Evolutionary conservation across 306 rosid genomes (phyloP).

Genomic region (Quercus parvula): DNA sequence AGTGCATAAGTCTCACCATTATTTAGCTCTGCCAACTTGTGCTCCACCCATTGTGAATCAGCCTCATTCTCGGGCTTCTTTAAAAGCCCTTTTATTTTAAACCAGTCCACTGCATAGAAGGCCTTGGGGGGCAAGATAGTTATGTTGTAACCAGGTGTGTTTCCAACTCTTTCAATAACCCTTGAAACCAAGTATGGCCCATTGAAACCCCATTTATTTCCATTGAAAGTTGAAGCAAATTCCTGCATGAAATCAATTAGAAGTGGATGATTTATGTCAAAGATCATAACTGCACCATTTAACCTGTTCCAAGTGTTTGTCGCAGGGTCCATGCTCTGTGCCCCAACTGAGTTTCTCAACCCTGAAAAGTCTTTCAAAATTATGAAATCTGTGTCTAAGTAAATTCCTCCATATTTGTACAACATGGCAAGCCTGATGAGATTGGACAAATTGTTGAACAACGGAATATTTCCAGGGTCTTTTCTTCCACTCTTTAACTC

Average conservation of each 20-base stretch:
- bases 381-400: background rate
- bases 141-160: background rate
- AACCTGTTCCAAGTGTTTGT: too few species aligned
- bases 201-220: background rate
- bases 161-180: background rate
- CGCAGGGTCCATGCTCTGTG: too few species aligned
- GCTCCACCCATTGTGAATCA: background rate
- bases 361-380: too few species aligned
- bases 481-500: too few species aligned
- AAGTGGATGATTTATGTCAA: too few species aligned
- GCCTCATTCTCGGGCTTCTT: background rate
- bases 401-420: background rate
- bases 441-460: background rate
- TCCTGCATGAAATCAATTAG: background rate
- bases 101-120: background rate
- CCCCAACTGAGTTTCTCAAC: too few species aligned
- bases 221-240: background rate
- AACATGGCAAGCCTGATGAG: background rate
- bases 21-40: background rate
- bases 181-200: background rate
- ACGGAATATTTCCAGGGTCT: too few species aligned
- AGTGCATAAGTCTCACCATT: background rate
- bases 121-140: background rate
- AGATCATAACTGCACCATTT: too few species aligned
- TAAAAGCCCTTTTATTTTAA: background rate